Evolutionary conservation across 139 green algal genomes (phyloP).

Genomic region (Pleodorina starrii): DNA sequence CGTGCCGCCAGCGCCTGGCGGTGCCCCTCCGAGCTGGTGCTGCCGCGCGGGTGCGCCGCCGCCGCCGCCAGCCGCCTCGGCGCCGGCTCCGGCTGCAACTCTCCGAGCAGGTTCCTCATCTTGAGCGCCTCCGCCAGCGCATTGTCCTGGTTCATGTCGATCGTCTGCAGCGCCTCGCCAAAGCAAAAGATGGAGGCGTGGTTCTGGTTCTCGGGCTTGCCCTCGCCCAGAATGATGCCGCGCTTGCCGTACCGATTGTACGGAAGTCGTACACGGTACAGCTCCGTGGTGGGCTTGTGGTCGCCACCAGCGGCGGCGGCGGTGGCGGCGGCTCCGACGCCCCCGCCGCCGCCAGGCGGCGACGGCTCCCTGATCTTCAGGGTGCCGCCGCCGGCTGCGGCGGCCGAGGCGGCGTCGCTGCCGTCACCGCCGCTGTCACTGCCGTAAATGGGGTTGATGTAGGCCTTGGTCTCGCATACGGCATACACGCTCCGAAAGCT

Average conservation of each 20-base stretch:
- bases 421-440: too few relatives aligned
- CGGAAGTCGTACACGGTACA: slow-evolving; percentile 47
- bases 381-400: too few relatives aligned
- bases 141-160: slow-evolving; percentile 94
- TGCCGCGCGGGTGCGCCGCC: background rate
- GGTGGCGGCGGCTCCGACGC: background rate
- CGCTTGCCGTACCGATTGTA: slow-evolving; percentile 36
- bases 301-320: background rate
- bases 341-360: too few relatives aligned
- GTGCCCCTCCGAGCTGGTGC: slow-evolving; percentile 6
- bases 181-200: slow-evolving; percentile 83
- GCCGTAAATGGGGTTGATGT: too few relatives aligned
- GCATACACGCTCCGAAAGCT: too few relatives aligned
- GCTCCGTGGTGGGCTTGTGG: background rate
- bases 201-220: slow-evolving; percentile 96
- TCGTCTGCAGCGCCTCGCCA: slow-evolving; percentile 80
- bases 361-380: too few relatives aligned
- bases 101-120: slow-evolving; percentile 76
- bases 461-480: too few relatives aligned
- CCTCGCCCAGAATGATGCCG: slow-evolving; percentile 81
- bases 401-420: too few relatives aligned
- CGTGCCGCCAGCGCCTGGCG: background rate
- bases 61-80: background rate
- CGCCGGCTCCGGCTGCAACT: background rate
- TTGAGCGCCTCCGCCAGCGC: slow-evolving; percentile 90